Base-by-base conservation (phyloP, 768 basidiomycete species). In the Suillus alpinus region DNA sequence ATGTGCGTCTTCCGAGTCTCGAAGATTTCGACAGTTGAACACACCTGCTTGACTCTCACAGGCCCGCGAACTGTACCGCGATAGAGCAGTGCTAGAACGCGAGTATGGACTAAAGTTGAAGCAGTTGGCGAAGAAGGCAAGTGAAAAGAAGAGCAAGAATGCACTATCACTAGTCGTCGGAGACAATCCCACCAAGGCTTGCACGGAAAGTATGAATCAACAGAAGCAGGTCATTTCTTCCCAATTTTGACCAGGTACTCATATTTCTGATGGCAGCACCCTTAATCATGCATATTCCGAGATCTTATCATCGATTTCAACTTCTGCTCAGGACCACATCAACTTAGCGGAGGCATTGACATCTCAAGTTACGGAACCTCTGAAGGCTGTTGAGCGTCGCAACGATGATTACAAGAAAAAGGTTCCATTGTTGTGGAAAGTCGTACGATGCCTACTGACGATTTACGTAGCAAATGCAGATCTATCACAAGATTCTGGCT, bases 61-160 rank as follows among this genome's bases (percentile, higher is more conserved):
- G 92, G 82, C 90, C 57, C 84, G 88, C 60, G 91, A 93, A 49
- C 66, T 94, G 55, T 88, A 91, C 68, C 77, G 78, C 46, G 88
- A 87, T 56, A 82, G 87, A 49, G 85, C 77, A 10, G 80, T 78
- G 7, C 76, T 94, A 12, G 92, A 94, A 72, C 84, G 87, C 56
- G 92, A 94, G 69, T 94, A 92, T 69, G 89, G 91, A 0, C 69
- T 74, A 29, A 92, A 89, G 69, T 77, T 94, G 10, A 86, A 88
- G 67, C 72, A 77, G 16, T 72, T 94, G 36, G 80, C 80, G 8
- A 86, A 82, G 71, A 92, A 86, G 69, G 86, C 86, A 1, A 73
- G 77, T 10, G 92, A 94, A 47, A 90, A 86, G 81, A 90, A 88
- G 72, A 75, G 73, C 49, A 90, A 83, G 73, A 78, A 79, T 59